Base-by-base conservation (phyloP, 2,329 filamentous ascomycete species). In the Paramyrothecium sp. region DNA sequence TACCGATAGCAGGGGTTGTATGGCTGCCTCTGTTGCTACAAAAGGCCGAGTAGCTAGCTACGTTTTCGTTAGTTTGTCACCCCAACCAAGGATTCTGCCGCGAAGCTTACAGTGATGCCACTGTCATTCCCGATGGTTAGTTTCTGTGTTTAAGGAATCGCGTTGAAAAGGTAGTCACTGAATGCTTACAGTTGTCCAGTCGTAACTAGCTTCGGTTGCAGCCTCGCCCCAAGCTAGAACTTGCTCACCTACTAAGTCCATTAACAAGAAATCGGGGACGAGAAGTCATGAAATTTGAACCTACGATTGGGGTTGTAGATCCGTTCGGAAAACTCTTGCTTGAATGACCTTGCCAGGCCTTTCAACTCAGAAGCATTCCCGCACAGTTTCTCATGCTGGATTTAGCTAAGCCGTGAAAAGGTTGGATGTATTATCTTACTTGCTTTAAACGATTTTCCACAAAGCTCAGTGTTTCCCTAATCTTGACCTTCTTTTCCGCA, bases 11-110 rank as follows among this genome's bases (percentile, higher is more conserved):
- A 0, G 3, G 0, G 0, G 76, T 78, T 3, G 0, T 54, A 53
- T 80, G 59, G 8, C 67, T 59, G 0, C 79, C 79, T 53, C 69
- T 75, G 0, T 79, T 67, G 16, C 71, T 65, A 53, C 76, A 79
- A 56, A 79, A 81, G 0, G 78, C 76, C 19, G 69, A 56, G 53
- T 78, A 81, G 1, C 70, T 62, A 4, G 21, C 67, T 75, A 47
- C 53, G 38, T 51, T 12, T 47, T 53, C 26, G 34, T 53, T 12
- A n/a, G 3, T 58, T 30, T 61, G 51, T 50, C 21, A 19, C 53
- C 41, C 16, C 2, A 19, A 20, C 12, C 53, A 17, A 4, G 7
- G 2, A 3, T 10, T 2, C 3, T 17, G 12, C n/a, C 2, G 17
- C n/a, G 3, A 8, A 55, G 26, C 55, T 58, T 56, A 67, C 66